phyloP scores from a whole-genome alignment of 2,329 filamentous ascomycete genomes.

The Trichoderma arundinaceum region DNA sequence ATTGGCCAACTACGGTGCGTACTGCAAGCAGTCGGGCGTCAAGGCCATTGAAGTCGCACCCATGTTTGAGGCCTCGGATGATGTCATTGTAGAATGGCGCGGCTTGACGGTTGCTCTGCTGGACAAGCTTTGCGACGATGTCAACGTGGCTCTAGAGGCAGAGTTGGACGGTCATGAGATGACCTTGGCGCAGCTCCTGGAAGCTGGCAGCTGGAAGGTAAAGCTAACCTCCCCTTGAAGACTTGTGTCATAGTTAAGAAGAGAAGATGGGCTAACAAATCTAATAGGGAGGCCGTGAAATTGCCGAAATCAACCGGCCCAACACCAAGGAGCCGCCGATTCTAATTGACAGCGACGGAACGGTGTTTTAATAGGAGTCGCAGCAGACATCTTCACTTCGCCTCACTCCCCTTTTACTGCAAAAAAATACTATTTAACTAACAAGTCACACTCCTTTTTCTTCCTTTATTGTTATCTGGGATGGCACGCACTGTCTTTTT shows the following conservation, averaged over 20 bases:
- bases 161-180: conserved; percentile 73
- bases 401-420: not conserved
- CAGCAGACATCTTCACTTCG: not conserved
- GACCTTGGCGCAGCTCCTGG: conserved; percentile 84
- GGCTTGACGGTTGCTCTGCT: conserved; percentile 66
- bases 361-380: conserved; percentile 72
- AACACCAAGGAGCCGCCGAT: conserved; percentile 98
- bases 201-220: conserved; percentile 98
- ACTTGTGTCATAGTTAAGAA: too few species aligned
- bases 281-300: conserved; percentile 81
- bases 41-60: conserved; percentile 62
- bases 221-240: conserved; percentile 38
- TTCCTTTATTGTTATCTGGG: conserved; percentile 26
- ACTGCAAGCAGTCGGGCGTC: conserved; percentile 73
- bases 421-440: conserved; percentile 18
- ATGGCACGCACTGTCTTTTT: conserved; percentile 32
- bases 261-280: conserved; percentile 3
- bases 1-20: conserved; percentile 64
- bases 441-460: not conserved
- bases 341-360: conserved; percentile 94
- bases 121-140: conserved; percentile 58
- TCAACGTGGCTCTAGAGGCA: conserved; percentile 66
- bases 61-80: conserved; percentile 64
- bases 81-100: conserved; percentile 70
- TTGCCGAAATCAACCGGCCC: conserved; percentile 91